These are phyloP conservation scores for Closterium sp. DNA, from an alignment of 139 green algal genomes.

Conservation along the genomic window DNA sequence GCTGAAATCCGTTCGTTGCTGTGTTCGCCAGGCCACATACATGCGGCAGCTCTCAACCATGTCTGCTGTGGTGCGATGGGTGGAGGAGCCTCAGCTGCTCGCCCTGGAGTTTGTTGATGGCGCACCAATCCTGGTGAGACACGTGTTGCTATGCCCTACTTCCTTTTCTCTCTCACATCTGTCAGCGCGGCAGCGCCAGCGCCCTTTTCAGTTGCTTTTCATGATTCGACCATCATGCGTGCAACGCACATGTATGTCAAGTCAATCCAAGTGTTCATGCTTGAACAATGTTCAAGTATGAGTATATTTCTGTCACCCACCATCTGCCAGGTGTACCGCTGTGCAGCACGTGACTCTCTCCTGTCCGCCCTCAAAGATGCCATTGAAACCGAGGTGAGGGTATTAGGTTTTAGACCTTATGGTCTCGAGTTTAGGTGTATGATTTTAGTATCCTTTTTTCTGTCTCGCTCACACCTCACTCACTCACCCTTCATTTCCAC, in stretches of 20 bases:
- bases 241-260: too few relatives aligned
- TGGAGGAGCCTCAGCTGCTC: constrained; percentile 45
- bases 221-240: too few relatives aligned
- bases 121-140: constrained; percentile 16
- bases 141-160: neutral
- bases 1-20: too few relatives aligned
- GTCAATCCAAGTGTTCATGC: constrained; percentile 18
- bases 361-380: constrained; percentile 29
- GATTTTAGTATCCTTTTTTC: too few relatives aligned
- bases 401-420: too few relatives aligned
- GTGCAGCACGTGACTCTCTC: constrained; percentile 29
- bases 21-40: too few relatives aligned
- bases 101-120: constrained; percentile 42
- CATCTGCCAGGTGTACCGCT: constrained; percentile 26
- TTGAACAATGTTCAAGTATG: neutral
- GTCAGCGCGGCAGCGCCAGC: too few relatives aligned
- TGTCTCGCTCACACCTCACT: too few relatives aligned
- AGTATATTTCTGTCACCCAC: too few relatives aligned
- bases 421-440: too few relatives aligned
- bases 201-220: too few relatives aligned
- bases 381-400: constrained; percentile 6
- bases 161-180: neutral
- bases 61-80: constrained; percentile 26
- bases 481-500: too few relatives aligned
- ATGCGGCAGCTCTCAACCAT: constrained; percentile 28